Percentiles rank a stretch among this genome's conserved stretches.
Conservation (phyloP, 257 asterid species). For the Henckelia pumila region DNA sequence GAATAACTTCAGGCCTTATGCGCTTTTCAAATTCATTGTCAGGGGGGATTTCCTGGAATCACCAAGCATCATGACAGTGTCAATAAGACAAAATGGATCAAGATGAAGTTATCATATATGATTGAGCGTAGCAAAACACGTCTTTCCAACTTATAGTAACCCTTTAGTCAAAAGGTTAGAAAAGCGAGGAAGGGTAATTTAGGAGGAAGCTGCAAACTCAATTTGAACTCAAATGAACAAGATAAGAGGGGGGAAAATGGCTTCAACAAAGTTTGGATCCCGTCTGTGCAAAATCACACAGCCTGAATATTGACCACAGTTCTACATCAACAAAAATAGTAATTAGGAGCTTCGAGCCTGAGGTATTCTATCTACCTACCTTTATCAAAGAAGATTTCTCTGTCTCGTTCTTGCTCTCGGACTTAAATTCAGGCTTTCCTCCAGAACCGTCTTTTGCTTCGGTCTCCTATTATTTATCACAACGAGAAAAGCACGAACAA, state of each 20-base stretch:
- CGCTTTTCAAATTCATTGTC: slow-evolving; percentile 97
- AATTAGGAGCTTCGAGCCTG: slow-evolving; percentile 53
- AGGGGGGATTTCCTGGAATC: slow-evolving; percentile 73
- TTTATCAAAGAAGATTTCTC: slow-evolving; percentile 53
- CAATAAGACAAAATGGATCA: slow-evolving; percentile 7
- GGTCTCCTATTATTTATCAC: slow-evolving; percentile 37
- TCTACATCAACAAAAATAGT: slow-evolving; percentile 7
- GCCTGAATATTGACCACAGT: not conserved
- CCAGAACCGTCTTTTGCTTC: slow-evolving; percentile 37
- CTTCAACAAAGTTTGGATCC: slow-evolving; percentile 8
- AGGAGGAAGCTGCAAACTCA: not conserved
- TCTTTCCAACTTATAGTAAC: not conserved
- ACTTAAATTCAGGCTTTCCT: slow-evolving; percentile 51
- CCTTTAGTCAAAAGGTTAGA: not conserved
- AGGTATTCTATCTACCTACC: slow-evolving; percentile 53
- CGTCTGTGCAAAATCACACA: not conserved
- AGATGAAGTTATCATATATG: not conserved
- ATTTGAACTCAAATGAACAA: not conserved
- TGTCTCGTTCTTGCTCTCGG: slow-evolving; percentile 51
- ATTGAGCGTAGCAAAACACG: not conserved
- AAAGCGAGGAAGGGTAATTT: not conserved
- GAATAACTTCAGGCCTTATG: slow-evolving; percentile 93
- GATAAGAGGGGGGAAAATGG: slow-evolving; percentile 14
- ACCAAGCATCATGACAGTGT: slow-evolving; percentile 19
- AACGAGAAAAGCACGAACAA: slow-evolving; percentile 16